Evolutionary conservation across 2,329 filamentous ascomycete species (phyloP), one percentile per base, ranked within the genome.

Genomic region (Fusarium verticillioides): DNA sequence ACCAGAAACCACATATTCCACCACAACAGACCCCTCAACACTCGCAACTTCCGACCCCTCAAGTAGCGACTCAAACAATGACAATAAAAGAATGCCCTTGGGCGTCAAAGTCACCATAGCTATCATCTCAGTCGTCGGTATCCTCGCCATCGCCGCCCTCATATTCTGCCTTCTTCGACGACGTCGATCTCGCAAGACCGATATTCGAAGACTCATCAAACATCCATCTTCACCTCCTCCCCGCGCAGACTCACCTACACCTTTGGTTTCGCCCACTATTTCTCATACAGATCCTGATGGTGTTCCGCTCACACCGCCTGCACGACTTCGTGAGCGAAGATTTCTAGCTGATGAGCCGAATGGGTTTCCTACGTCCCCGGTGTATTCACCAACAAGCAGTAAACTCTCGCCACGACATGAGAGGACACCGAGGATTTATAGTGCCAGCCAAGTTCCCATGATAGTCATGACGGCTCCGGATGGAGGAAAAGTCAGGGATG

Each of bases 51-150:
- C 69, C 13, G 59, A 74, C 15, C 68, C 65, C 6, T 68, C 71
- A 21, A 62, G 46, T 26, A 46, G 52, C n/a, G 30, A 61, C 16
- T 53, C 62, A n/a, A 59, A 42, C 34, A 37, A 52, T n/a, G 36
- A 56, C 15, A 47, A 44, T 16, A 18, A 60, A 40, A 73, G 70
- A 7, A 77, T 87, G 10, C 79, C 85, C 3, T 73, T 78, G 2
- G 83, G 83, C 5, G 81, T 82, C 50, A 87, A 84, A 63, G 82
- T 83, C 6, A 85, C 86, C 37, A 84, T 89, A 54, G 83, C 80
- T 8, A 72, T 87, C 16, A 84, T 83, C 56, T 81, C 83, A 4
- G 73, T 83, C 7, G 74, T 86, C n/a, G 83, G 77, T 8, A 69
- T 85, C 16, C 65, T 85, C 19, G 76, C 82, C 6, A 61, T 87